phyloP scores from a whole-genome alignment of 176 grass and related monocot species.

The Musa beccarii region DNA sequence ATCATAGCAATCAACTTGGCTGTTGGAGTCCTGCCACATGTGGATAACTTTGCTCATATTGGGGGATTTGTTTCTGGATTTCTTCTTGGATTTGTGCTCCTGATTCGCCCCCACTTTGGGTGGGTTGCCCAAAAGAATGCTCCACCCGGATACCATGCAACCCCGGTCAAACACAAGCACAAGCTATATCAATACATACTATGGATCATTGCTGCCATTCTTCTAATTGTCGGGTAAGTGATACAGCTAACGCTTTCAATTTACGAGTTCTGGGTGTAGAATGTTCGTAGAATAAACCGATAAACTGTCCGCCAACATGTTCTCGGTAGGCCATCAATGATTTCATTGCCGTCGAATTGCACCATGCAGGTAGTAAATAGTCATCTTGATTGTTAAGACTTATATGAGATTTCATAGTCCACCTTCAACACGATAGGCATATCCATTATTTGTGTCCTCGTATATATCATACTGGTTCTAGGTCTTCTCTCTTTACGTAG shows the following conservation, averaged over 20 bases:
- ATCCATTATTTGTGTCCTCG: no score
- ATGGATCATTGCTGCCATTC: slow-evolving; percentile 40
- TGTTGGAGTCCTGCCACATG: slow-evolving; percentile 60
- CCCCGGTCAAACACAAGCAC: slow-evolving; percentile 39
- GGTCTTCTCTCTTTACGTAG: neutral
- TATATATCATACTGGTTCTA: no score
- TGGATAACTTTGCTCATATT: slow-evolving; percentile 95
- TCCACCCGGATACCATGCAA: slow-evolving; percentile 18
- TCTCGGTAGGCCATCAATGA: no score
- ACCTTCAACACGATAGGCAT: no score
- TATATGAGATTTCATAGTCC: no score
- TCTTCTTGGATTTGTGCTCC: slow-evolving; percentile 73
- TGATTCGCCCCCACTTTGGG: slow-evolving; percentile 65
- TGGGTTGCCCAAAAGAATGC: slow-evolving; percentile 39
- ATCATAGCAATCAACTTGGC: slow-evolving; percentile 65
- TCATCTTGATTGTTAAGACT: no score
- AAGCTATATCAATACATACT: slow-evolving; percentile 68
- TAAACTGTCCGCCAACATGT: no score
- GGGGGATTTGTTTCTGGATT: slow-evolving; percentile 85
- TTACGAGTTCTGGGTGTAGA: no score
- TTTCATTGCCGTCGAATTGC: no score
- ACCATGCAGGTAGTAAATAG: no score
- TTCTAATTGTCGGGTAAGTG: slow-evolving; percentile 47
- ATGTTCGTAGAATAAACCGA: no score
- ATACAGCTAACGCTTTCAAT: neutral